Percentiles rank a stretch among this genome's conserved stretches.
These are phyloP conservation scores for Cyclotella choctawhatcheeana DNA, from an alignment of 108 stramenopile species.

Conservation along the genomic window DNA sequence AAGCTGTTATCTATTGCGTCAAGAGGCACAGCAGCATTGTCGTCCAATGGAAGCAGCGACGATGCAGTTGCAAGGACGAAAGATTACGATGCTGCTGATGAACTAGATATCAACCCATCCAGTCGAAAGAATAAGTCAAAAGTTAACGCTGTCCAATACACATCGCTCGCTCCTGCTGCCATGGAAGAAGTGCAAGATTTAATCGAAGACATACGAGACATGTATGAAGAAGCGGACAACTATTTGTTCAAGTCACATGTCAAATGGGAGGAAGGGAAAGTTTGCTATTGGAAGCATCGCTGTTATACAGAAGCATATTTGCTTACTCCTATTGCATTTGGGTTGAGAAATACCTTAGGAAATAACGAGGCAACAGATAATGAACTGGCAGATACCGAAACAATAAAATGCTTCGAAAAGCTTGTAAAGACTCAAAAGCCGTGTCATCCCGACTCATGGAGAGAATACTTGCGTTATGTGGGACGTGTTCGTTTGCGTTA, in stretches of 20 bases:
- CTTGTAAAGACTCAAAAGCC: slow-evolving; percentile 72
- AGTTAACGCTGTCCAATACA: slow-evolving; percentile 20
- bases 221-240: slow-evolving; percentile 72
- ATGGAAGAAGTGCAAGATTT: slow-evolving; percentile 76
- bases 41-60: not conserved
- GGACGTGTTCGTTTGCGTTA: slow-evolving; percentile 26
- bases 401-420: slow-evolving; percentile 60
- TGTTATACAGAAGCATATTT: slow-evolving; percentile 63
- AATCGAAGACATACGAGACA: slow-evolving; percentile 75
- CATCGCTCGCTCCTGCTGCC: slow-evolving; percentile 40
- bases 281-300: slow-evolving; percentile 60
- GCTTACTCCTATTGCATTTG: slow-evolving; percentile 48
- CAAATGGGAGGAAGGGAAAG: slow-evolving; percentile 63
- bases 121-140: slow-evolving; percentile 39
- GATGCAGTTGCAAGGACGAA: not conserved
- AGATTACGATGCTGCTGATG: slow-evolving; percentile 53
- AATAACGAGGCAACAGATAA: slow-evolving; percentile 26
- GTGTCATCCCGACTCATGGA: slow-evolving; percentile 71
- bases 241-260: slow-evolving; percentile 60
- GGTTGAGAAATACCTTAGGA: slow-evolving; percentile 18
- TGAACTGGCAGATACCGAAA: slow-evolving; percentile 27
- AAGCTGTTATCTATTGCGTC: slow-evolving; percentile 42
- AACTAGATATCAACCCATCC: slow-evolving; percentile 11
- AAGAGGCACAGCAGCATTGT: slow-evolving; percentile 19
- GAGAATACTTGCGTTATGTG: slow-evolving; percentile 57